Conservation (phyloP, 345 rosid genomes). For the Litchi chinensis region DNA sequence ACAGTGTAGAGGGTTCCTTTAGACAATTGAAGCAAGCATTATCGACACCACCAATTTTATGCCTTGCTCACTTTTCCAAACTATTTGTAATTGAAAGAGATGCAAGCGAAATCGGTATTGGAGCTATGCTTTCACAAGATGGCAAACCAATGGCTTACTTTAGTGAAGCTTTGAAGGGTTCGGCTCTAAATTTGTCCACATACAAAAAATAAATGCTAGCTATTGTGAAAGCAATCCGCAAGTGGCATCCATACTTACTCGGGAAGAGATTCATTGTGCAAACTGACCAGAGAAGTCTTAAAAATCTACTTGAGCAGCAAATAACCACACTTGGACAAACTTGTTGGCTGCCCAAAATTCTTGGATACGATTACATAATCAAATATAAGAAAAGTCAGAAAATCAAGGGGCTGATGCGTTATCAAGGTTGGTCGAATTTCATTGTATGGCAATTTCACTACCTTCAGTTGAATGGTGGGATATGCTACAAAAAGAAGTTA, state of each 20-base stretch:
- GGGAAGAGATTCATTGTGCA: neutral
- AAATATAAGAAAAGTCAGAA: neutral
- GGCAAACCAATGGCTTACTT: too few species aligned
- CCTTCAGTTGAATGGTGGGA: neutral
- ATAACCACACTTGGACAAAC: neutral
- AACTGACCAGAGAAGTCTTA: neutral
- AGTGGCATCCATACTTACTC: neutral
- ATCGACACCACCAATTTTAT: too few species aligned
- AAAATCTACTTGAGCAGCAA: neutral
- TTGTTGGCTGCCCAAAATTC: neutral
- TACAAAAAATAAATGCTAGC: neutral
- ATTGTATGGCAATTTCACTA: neutral
- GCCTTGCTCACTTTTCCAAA: too few species aligned
- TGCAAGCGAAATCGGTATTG: too few species aligned
- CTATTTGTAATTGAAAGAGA: too few species aligned
- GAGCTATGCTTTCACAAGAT: too few species aligned
- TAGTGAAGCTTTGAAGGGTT: too few species aligned
- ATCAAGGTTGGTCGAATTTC: neutral
- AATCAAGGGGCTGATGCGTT: neutral
- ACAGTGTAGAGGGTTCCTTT: too few species aligned
- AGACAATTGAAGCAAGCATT: too few species aligned
- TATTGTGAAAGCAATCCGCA: neutral
- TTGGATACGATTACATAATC: neutral
- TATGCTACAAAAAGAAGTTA: neutral
- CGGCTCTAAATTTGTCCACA: too few species aligned